These are phyloP conservation scores for Solanum appendiculatum DNA, from an alignment of 257 asterid species.

Conservation along the genomic window DNA sequence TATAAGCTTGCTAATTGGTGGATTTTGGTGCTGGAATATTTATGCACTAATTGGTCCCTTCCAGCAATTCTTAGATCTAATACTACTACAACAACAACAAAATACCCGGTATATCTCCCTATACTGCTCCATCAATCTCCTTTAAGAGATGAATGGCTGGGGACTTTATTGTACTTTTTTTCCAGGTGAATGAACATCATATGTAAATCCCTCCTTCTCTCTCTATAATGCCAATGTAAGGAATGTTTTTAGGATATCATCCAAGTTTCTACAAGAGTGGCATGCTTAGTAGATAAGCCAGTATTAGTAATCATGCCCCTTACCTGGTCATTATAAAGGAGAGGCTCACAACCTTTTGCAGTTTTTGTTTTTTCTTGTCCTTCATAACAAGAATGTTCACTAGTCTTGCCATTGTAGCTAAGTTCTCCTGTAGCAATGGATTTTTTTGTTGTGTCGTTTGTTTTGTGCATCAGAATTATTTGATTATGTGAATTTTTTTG, in stretches of 20 bases:
- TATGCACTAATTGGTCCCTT: neutral
- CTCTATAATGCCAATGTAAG: neutral
- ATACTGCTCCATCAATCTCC: neutral
- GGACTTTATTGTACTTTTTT: neutral
- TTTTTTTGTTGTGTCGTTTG: slow-evolving; percentile 4
- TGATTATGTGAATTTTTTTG: slow-evolving; percentile 18
- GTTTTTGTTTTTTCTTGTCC: neutral
- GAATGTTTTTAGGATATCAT: neutral
- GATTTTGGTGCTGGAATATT: neutral
- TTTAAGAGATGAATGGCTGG: neutral
- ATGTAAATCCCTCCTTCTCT: neutral
- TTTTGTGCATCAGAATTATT: neutral
- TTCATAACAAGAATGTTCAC: neutral
- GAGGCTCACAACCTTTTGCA: neutral
- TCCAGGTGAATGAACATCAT: neutral
- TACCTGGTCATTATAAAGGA: neutral
- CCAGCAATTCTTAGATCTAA: neutral
- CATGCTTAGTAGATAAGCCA: neutral
- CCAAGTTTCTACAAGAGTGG: neutral
- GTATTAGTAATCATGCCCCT: neutral
- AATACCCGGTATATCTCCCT: neutral
- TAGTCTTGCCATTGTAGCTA: neutral
- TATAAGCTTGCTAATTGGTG: neutral
- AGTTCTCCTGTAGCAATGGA: neutral
- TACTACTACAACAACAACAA: neutral